phyloP scores from a whole-genome alignment of 129 eudicot genomes.

The Artemisia tridentata region DNA sequence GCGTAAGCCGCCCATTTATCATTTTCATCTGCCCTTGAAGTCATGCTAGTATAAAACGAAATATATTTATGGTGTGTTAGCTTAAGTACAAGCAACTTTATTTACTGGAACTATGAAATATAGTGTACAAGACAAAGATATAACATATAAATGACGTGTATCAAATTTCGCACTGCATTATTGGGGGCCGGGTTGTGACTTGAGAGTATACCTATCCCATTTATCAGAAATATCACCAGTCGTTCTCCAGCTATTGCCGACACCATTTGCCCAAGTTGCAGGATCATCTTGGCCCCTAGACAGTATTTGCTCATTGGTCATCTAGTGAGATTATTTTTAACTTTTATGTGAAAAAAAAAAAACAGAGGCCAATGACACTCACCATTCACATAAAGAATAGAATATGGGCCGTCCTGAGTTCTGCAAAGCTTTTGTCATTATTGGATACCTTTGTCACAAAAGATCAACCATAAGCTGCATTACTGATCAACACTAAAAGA shows the following conservation, averaged over 20 bases:
- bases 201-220: conserved; percentile 63
- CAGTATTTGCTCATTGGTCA: conserved; percentile 14
- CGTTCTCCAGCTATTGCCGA: conserved; percentile 98
- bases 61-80: not conserved
- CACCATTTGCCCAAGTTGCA: conserved; percentile 76
- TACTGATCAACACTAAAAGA: not conserved
- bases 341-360: not conserved
- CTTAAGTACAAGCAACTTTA: too few species aligned
- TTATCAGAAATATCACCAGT: conserved; percentile 81
- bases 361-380: conserved; percentile 20
- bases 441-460: conserved; percentile 61
- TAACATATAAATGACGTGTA: too few species aligned
- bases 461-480: conserved; percentile 17
- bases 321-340: not conserved
- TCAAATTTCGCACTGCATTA: too few species aligned
- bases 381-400: conserved; percentile 91
- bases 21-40: conserved; percentile 64
- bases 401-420: conserved; percentile 82
- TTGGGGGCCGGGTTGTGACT: not conserved
- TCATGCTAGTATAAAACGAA: conserved; percentile 53
- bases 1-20: conserved; percentile 86
- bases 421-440: conserved; percentile 70
- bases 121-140: too few species aligned
- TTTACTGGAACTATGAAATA: too few species aligned
- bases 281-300: conserved; percentile 90